Percentiles rank a stretch among this genome's conserved stretches.
phyloP scores from a whole-genome alignment of 345 rosid species.

The Lumnitzera littorea region DNA sequence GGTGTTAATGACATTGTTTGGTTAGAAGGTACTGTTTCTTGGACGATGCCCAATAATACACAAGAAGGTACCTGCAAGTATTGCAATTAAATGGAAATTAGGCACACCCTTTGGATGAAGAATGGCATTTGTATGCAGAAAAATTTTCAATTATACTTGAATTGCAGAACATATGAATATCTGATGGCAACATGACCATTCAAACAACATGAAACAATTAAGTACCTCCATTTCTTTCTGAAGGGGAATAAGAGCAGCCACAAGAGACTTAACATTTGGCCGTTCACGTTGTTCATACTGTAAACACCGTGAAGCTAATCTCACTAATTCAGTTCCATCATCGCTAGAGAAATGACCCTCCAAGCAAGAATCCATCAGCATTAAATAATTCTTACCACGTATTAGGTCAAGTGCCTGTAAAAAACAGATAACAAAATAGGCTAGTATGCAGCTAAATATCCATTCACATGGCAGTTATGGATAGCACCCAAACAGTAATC shows the following conservation, averaged over 20 bases:
- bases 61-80: conserved; percentile 22
- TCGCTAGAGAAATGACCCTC: conserved; percentile 37
- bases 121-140: too few species aligned
- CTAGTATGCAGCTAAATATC: too few species aligned
- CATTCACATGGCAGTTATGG: too few species aligned
- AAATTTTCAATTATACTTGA: background rate
- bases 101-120: background rate
- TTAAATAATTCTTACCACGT: conserved; percentile 28
- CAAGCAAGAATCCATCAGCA: conserved; percentile 34
- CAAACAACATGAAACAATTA: background rate
- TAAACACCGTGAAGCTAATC: conserved; percentile 31
- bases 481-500: too few species aligned
- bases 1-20: conserved; percentile 16
- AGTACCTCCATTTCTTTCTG: conserved; percentile 33
- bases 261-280: conserved; percentile 34
- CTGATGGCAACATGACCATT: background rate
- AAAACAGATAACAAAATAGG: too few species aligned
- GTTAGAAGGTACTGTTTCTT: conserved; percentile 13
- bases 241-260: conserved; percentile 25
- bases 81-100: background rate
- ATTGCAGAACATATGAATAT: background rate
- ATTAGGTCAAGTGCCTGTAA: conserved; percentile 35
- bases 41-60: conserved; percentile 20
- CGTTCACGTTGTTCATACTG: conserved; percentile 36
- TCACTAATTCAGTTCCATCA: conserved; percentile 33